Evolutionary conservation across 129 eudicot species (phyloP).

Genomic region (Flaveria ramosissima): DNA sequence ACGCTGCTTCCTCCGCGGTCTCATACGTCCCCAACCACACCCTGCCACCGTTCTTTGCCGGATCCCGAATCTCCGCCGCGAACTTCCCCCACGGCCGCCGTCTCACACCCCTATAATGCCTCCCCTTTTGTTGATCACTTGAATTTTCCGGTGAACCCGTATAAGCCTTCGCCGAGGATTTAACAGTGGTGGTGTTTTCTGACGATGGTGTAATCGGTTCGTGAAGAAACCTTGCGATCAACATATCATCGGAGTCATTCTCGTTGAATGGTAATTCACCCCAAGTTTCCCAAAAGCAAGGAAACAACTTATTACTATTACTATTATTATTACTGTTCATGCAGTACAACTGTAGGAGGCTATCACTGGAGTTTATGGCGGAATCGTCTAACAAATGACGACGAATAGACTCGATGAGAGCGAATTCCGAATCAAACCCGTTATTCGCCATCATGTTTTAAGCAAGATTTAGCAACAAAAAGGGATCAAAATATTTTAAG

Average conservation of each 20-base stretch:
- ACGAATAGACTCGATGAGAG: conserved; percentile 59
- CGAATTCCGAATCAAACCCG: conserved; percentile 48
- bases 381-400: conserved; percentile 54
- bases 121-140: conserved; percentile 35
- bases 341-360: conserved; percentile 19
- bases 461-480: neutral
- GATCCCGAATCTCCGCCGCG: conserved; percentile 88
- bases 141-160: neutral
- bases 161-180: conserved; percentile 40
- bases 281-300: conserved; percentile 48
- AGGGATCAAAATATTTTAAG: neutral
- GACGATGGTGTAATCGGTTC: conserved; percentile 22
- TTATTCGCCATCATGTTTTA: conserved; percentile 26
- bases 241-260: conserved; percentile 54
- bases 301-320: conserved; percentile 16
- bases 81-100: conserved; percentile 83
- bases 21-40: conserved; percentile 86
- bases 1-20: conserved; percentile 84
- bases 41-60: conserved; percentile 77
- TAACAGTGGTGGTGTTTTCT: conserved; percentile 15
- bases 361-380: conserved; percentile 2
- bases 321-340: neutral
- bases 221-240: conserved; percentile 37
- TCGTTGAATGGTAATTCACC: conserved; percentile 48
- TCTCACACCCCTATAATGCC: conserved; percentile 70